Percentiles rank a stretch among this genome's conserved stretches.
Evolutionary conservation across 202 grass and related monocot genomes (phyloP).

Genomic region (Bolboschoenoplectus hybrid): DNA sequence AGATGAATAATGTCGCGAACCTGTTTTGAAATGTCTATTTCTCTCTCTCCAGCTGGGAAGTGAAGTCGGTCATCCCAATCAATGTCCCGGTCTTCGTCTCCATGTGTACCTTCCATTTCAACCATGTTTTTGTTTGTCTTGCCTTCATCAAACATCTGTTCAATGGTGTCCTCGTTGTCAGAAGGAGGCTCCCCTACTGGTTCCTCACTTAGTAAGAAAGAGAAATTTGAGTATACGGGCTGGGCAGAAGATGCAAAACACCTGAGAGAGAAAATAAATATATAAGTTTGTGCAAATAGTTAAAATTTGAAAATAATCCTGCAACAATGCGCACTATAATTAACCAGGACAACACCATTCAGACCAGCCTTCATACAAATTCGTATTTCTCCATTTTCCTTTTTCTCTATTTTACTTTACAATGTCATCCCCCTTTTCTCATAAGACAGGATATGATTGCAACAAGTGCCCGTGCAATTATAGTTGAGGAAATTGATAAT

Average conservation of each 20-base stretch:
- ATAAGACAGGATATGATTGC: neutral
- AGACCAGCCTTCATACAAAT: neutral
- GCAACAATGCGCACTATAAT: neutral
- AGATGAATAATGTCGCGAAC: conserved; percentile 77
- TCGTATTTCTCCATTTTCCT: neutral
- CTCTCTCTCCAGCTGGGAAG: conserved; percentile 61
- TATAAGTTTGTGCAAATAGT: neutral
- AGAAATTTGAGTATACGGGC: conserved; percentile 73
- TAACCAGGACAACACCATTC: neutral
- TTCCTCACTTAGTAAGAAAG: conserved; percentile 64
- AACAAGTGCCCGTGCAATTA: neutral
- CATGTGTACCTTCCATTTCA: conserved; percentile 23
- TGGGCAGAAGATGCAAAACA: conserved; percentile 63
- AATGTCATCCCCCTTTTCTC: neutral
- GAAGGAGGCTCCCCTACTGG: conserved; percentile 63
- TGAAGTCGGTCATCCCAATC: conserved; percentile 82
- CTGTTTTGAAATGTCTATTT: conserved; percentile 89
- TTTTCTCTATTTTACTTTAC: neutral
- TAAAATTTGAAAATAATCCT: neutral
- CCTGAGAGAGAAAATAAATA: conserved; percentile 44
- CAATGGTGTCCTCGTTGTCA: conserved; percentile 46
- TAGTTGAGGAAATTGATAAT: conserved; percentile 1
- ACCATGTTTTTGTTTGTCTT: conserved; percentile 20
- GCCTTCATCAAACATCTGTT: conserved; percentile 48
- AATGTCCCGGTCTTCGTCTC: conserved; percentile 54